phyloP scores from a whole-genome alignment of 805 yeast species.

The Ogataea angusta region DNA sequence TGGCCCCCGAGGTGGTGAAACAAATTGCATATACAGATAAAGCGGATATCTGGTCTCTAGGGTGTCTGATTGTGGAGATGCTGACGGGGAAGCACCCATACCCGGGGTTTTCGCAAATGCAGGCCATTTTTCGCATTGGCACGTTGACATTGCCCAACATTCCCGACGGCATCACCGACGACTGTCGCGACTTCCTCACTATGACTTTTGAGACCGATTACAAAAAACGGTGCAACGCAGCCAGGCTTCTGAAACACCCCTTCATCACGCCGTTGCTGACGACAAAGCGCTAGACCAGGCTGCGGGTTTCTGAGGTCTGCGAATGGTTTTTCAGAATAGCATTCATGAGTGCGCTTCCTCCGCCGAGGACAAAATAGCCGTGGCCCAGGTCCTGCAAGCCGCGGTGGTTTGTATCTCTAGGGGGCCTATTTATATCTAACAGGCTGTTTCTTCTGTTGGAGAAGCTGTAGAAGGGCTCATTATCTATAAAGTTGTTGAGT shows the following conservation, averaged over 20 bases:
- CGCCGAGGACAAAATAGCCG: slow-evolving; percentile 24
- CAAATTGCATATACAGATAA: slow-evolving; percentile 87
- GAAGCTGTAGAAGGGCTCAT: not conserved
- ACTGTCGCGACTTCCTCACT: slow-evolving; percentile 61
- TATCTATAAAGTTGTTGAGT: slow-evolving; percentile 1
- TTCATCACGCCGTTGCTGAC: slow-evolving; percentile 51
- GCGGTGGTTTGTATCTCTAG: slow-evolving; percentile 5
- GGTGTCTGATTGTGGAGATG: slow-evolving; percentile 92
- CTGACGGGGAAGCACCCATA: slow-evolving; percentile 95
- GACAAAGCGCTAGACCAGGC: slow-evolving; percentile 29
- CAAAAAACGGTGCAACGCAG: slow-evolving; percentile 69
- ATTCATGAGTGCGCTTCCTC: slow-evolving; percentile 19
- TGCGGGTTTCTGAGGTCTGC: slow-evolving; percentile 3
- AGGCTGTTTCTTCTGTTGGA: slow-evolving; percentile 16
- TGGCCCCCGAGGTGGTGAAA: slow-evolving; percentile 99
- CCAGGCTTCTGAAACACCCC: slow-evolving; percentile 61
- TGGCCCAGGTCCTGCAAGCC: slow-evolving; percentile 15
- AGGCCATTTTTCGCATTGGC: slow-evolving; percentile 93
- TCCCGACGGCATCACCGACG: slow-evolving; percentile 69
- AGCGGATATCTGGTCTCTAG: slow-evolving; percentile 97
- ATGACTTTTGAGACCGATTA: slow-evolving; percentile 75
- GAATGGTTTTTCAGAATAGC: slow-evolving; percentile 12
- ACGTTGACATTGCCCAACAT: slow-evolving; percentile 76
- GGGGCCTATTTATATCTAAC: slow-evolving; percentile 11
- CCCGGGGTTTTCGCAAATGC: slow-evolving; percentile 94